phyloP scores from a whole-genome alignment of 371 early-diverging fungal species.

The Mortierella sp. region DNA sequence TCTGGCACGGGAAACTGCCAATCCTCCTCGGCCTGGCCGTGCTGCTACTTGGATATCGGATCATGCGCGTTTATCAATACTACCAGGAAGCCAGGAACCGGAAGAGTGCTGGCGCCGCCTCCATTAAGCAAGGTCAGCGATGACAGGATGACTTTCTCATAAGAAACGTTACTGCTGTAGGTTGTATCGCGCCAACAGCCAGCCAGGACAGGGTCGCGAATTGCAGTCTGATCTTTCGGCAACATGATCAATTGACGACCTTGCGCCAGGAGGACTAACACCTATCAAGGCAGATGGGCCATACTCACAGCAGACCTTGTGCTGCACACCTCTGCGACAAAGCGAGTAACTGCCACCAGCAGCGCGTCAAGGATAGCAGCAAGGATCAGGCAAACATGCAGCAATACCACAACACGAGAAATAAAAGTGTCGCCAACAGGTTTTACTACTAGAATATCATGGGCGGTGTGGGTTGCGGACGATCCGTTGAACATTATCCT shows the following conservation, averaged over 20 bases:
- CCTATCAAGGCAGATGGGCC: too few species aligned
- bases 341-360: neutral
- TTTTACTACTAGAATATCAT: neutral
- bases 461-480: neutral
- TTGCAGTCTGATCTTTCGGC: neutral
- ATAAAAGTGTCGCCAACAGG: neutral
- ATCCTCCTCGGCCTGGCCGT: constrained; percentile 31
- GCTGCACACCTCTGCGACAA: neutral
- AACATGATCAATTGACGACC: neutral
- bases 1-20: constrained; percentile 50
- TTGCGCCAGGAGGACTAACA: neutral
- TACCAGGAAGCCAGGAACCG: constrained; percentile 16
- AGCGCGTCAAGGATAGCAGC: neutral
- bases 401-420: neutral
- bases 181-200: neutral
- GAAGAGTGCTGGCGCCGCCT: neutral
- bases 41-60: constrained; percentile 43
- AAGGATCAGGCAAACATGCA: neutral
- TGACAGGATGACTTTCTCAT: neutral
- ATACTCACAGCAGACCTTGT: neutral
- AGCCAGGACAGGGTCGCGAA: neutral
- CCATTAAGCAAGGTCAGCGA: neutral
- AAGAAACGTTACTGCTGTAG: too few species aligned
- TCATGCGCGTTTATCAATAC: constrained; percentile 38
- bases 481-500: constrained; percentile 15